Base-by-base conservation (phyloP, 2,329 filamentous ascomycete species). In the Botrytis elliptica region DNA sequence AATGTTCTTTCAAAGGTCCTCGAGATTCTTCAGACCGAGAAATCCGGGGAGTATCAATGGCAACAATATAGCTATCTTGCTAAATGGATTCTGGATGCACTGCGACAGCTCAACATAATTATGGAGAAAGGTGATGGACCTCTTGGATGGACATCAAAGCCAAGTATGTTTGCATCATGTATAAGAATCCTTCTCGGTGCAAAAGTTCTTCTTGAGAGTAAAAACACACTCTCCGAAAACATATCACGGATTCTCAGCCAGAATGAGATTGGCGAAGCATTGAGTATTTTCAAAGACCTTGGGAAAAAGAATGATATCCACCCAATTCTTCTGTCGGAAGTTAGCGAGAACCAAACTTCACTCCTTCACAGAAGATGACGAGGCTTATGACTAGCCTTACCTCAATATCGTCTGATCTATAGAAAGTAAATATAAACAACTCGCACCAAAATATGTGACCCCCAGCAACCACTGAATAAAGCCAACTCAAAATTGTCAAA, bases 141-240 rank as follows among this genome's bases (percentile, higher is more conserved):
- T 14, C 83, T 97, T 49, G 93, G 93, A 10, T 94, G 92, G 90
- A 88, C 88, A 1, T 90, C 91, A 1, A 90, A 90, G 73, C 86
- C 90, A 0, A 88, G 90, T 44, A 88, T 91, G 1, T 95, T 94
- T 80, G 85, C 87, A 3, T 82, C 92, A 60, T 88, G 87, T 0
- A 77, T 86, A 75, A 79, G 82, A 33, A 80, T 87, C 0, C 73
- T 88, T 9, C 83, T 82, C 72, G 82, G 70, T 46, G 71, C 78
- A 60, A 77, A 78, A 22, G 71, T 71, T n/a, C 38, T 74, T 16
- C 22, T 71, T 16, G 49, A 63, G 16, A n/a, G n/a, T 2, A 8
- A 29, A 29, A 22, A 33, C 20, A 55, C 55, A 10, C 33, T 52
- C 5, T 22, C 62, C 5, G 52, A 68, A 36, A 59, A 25, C 12